Base-by-base conservation (phyloP, 495 filamentous ascomycete genomes). In the Penicillium arizonense region DNA sequence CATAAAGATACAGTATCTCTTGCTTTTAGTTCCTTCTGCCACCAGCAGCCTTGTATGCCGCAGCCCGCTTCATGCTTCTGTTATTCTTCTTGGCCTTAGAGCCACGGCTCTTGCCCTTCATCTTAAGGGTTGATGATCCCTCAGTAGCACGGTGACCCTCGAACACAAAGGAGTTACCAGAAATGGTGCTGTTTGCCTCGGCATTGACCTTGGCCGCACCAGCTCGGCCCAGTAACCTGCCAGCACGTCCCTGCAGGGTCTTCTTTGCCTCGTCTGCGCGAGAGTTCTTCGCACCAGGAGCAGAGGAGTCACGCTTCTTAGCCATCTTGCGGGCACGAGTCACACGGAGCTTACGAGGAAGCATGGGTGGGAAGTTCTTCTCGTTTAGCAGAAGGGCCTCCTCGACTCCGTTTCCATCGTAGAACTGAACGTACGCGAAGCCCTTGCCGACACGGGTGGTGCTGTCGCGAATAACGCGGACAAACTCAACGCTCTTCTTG, bases 361-460 rank as follows among this genome's bases (percentile, higher is more conserved):
- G 80, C 78, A 96, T 84, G 0, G 93, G 92, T 8, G 91, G 91
- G 68, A 91, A 97, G 54, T 89, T 93, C 79, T 97, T 95, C 30
- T 83, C 92, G 55, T 96, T 81, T 53, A 90, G 80, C 28, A 94
- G 77, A 8, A 99, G 77, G 2, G 95, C 93, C 30, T 87, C 82
- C 65, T 99, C 95, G 23, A 97, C 92, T 14, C 84, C 75, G 64
- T 92, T 96, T 23, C 75, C 78, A 58, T 97, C 89, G 81, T 93
- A 69, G 69, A 97, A 99, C 61, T 99, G 95, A 32, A 99, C 91
- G 61, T 99, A 99, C 18, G 95, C 95, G 68, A 99, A 90, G 12
- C 95, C 95, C 69, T 99, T 97, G 41, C 94, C 91, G 41, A 99
- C 90, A 32, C 95, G 82, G 18, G 95, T 97, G 43, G 84, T 85